Percentiles rank a stretch among this genome's conserved stretches.
Conservation (phyloP, 2,329 filamentous ascomycete genomes). For the Metarhizium album region DNA sequence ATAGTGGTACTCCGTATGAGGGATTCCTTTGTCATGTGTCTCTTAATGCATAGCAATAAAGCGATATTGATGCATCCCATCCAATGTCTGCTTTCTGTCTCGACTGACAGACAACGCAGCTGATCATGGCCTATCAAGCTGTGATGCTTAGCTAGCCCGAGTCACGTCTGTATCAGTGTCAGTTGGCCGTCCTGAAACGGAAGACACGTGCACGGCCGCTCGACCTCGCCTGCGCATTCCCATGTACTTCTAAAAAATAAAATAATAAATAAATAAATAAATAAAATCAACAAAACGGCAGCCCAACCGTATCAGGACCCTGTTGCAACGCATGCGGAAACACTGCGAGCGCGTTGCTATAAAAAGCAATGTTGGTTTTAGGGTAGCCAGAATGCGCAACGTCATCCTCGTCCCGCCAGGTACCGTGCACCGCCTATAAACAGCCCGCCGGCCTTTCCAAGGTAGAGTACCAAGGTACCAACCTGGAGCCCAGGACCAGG, state of each 20-base stretch:
- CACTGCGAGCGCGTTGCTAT: not conserved
- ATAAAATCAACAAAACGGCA: not conserved
- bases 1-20: no score
- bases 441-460: no score
- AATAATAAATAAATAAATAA: no score
- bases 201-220: not conserved
- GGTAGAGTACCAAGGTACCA: no score
- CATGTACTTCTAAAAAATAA: not conserved
- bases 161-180: no score
- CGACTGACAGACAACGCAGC: not conserved
- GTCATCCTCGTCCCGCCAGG: no score
- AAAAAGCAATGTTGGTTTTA: not conserved
- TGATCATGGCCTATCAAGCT: not conserved
- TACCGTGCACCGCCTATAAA: no score
- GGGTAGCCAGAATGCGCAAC: not conserved
- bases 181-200: not conserved
- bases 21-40: not conserved
- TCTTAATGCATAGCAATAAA: not conserved
- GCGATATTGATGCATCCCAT: not conserved
- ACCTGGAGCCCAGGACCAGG: not conserved
- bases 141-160: not conserved
- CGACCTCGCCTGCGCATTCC: not conserved
- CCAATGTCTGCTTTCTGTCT: not conserved
- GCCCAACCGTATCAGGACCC: not conserved
- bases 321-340: not conserved